Evolutionary conservation across 768 basidiomycete genomes (phyloP), one percentile per base, ranked within the genome.

Genomic region (Pulveroboletus sp.): DNA sequence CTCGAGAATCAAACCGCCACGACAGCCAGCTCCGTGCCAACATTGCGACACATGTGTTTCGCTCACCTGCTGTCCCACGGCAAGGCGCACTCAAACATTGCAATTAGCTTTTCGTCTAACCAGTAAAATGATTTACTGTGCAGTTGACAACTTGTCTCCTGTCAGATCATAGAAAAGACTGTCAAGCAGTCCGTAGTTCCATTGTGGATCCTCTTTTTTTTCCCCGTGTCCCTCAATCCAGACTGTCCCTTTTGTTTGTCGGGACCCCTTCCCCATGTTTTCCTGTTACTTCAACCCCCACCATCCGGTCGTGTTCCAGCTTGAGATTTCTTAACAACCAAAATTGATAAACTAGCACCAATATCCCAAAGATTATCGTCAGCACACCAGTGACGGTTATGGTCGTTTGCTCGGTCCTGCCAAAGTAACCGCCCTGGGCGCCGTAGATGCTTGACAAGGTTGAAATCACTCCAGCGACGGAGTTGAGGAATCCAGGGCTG

Each of bases 401-500:
- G 0, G 80, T 80, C 26, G 72, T 63, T 52, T 67, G 71, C 37
- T 74, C 72, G 0, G 75, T 68, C 24, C 60, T 66, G 5, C 73
- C 73, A 47, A 80, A 70, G 32, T 70, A 58, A 4, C 78, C 76
- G 23, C 69, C 61, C 47, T 83, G 80, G 4, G 64, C 65, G 6
- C 79, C 79, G 30, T 73, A 80, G 14, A 81, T 64, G 53, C 68
- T 79, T 10, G 76, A 63, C 44, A 83, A 55, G 2, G 79, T 80
- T 0, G 81, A 81, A 17, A 83, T 68, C 0, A 83, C 50, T 17
- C 82, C 82, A 1, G 80, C 78, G 14, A 77, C 55, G 11, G 78
- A 80, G 60, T 83, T 82, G 45, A 83, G 65, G 34, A 74, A 62
- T 12, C 82, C 82, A 17, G 82, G 82, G 31, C 81, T 81, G 54